A percentile compares a stretch with the other conserved stretches of the same genome.
phyloP scores from a whole-genome alignment of 306 rosid species.

The Quercus wislizeni region DNA sequence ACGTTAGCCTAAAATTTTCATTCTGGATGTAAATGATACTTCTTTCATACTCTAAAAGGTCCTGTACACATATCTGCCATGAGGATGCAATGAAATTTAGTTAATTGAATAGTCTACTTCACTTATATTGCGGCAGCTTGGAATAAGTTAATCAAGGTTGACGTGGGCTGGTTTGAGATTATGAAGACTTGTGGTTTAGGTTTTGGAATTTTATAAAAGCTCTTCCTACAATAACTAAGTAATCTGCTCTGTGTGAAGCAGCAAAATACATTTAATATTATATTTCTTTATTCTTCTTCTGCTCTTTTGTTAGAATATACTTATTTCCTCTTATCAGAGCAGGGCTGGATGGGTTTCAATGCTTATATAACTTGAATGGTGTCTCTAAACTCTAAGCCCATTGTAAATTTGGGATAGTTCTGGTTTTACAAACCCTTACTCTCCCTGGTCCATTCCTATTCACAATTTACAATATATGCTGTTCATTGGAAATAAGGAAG shows the following conservation, averaged over 20 bases:
- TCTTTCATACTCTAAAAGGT: background rate
- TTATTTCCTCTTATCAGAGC: background rate
- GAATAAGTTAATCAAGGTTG: background rate
- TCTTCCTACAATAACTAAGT: background rate
- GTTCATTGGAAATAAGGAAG: background rate
- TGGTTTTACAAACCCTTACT: no score
- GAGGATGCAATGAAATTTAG: background rate
- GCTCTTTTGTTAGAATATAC: background rate
- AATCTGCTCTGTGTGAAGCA: background rate
- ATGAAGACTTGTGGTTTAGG: background rate
- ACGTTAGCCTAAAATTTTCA: background rate
- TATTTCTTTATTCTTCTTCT: background rate
- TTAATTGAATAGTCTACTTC: background rate
- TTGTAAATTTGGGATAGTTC: no score
- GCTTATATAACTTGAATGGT: background rate
- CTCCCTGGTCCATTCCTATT: no score
- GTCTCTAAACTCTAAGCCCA: background rate
- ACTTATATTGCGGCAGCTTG: background rate
- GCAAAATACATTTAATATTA: background rate
- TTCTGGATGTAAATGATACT: background rate
- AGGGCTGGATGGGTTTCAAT: background rate
- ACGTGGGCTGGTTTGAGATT: background rate
- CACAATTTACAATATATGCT: no score
- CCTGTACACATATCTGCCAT: background rate
- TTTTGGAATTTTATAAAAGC: background rate